Conservation (phyloP, 371 early-diverging fungal genomes). For the Mortierella sp. region DNA sequence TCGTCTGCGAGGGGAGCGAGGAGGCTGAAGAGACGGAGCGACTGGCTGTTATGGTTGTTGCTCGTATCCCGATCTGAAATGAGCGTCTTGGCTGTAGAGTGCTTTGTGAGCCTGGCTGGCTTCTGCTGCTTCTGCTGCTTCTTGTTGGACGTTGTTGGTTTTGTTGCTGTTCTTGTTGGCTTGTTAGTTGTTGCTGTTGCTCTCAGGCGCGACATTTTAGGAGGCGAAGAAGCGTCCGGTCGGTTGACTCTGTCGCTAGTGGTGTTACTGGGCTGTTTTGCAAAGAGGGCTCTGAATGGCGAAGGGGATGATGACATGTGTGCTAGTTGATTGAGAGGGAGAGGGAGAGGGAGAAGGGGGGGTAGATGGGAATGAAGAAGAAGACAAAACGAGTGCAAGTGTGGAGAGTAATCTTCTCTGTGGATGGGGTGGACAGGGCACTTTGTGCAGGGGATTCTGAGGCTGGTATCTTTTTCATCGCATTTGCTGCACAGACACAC, state of each 20-base stretch:
- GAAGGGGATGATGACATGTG: background rate
- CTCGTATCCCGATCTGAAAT: background rate
- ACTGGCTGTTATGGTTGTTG: background rate
- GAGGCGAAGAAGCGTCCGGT: background rate
- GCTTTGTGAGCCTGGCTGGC: background rate
- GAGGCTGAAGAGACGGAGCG: background rate
- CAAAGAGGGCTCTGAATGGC: slow-evolving; percentile 3
- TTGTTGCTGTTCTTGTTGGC: background rate
- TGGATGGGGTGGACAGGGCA: background rate
- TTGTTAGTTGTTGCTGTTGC: background rate
- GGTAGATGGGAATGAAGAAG: too few species aligned
- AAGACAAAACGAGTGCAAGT: too few species aligned
- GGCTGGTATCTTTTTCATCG: background rate
- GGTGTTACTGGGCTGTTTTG: background rate
- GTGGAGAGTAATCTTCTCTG: too few species aligned
- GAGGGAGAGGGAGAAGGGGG: background rate
- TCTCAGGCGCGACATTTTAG: background rate
- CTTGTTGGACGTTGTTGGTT: background rate
- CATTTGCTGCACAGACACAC: background rate
- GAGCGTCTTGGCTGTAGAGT: background rate
- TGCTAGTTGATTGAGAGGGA: background rate
- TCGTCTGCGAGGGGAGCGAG: background rate
- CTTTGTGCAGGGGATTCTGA: background rate
- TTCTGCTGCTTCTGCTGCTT: background rate
- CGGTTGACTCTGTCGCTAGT: background rate